These are phyloP conservation scores for Globisporangium nagaii DNA, from an alignment of 352 stramenopile genomes.

Conservation along the genomic window DNA sequence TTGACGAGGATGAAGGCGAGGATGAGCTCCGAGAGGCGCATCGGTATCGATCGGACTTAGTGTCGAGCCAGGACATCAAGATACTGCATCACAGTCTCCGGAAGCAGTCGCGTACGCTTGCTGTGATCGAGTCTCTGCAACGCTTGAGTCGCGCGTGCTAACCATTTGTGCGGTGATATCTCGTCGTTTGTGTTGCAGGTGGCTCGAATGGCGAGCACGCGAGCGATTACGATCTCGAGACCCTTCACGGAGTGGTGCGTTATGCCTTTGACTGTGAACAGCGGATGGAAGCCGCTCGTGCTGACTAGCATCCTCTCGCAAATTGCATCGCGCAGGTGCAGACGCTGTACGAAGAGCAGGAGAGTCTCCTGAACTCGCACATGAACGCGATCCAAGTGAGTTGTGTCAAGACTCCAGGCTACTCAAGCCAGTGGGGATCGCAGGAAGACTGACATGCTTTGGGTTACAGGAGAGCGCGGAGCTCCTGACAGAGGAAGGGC, in stretches of 20 bases:
- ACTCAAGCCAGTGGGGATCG: too few relatives aligned
- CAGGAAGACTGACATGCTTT: not conserved
- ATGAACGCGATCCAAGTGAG: slow-evolving; percentile 93
- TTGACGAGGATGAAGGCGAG: slow-evolving; percentile 14
- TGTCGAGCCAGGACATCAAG: slow-evolving; percentile 58
- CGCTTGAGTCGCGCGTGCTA: not conserved
- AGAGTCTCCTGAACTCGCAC: slow-evolving; percentile 93
- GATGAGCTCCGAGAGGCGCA: slow-evolving; percentile 16
- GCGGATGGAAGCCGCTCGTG: too few relatives aligned
- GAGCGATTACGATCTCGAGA: slow-evolving; percentile 45
- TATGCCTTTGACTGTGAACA: too few relatives aligned
- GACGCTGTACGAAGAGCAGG: slow-evolving; percentile 95
- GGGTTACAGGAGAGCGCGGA: slow-evolving; percentile 92
- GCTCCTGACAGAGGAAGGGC: slow-evolving; percentile 94
- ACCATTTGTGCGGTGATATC: too few relatives aligned
- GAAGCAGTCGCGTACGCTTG: slow-evolving; percentile 37
- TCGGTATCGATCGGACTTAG: slow-evolving; percentile 24
- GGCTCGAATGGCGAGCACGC: slow-evolving; percentile 16
- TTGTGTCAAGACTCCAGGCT: too few relatives aligned
- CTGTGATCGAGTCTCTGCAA: not conserved
- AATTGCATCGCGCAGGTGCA: slow-evolving; percentile 48
- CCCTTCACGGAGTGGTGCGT: slow-evolving; percentile 59
- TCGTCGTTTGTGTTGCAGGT: slow-evolving; percentile 13
- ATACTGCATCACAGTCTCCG: slow-evolving; percentile 47
- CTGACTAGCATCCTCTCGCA: too few relatives aligned